Evolutionary conservation across 805 yeast species (phyloP), one percentile per base, ranked within the genome.

Genomic region (Komagataella ulmi): DNA sequence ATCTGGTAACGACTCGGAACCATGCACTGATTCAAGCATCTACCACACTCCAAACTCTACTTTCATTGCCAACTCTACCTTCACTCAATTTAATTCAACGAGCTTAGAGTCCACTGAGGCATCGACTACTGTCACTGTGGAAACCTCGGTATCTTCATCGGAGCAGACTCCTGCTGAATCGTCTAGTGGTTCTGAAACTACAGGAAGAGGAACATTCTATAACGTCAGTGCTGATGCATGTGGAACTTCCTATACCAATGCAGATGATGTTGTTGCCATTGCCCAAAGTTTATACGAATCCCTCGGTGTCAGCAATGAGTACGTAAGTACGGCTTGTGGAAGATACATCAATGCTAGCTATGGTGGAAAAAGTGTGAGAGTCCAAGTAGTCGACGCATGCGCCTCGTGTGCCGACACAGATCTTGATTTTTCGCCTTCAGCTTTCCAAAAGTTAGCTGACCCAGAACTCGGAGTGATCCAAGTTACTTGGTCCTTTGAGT

Each of bases 361-460:
- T 58, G 60, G 65, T 50, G 78, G 77, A 24, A 76, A 75, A 47
- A 67, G 77, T 17, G 79, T 77, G 48, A 68, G 64, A 24, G 83
- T 77, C 45, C 73, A 70, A 30, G 80, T 77, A 48, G 79, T 74
- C 19, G 83, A 78, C 61, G 64, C 77, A 17, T 79, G 83, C 60
- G 74, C 59, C 46, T 78, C 75, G 1, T 78, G 83, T 56, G 56
- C 63, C 44, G 65, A 66, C 21, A 52, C 65, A 51, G 78, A 75
- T 57, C 66, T 78, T 52, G 82, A 79, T 59, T 71, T 78, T 50
- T 75, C 81, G 10, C 79, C 80, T n/a, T 50, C 71, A 47, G 83
- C 82, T 3, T 78, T 79, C 54, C 45, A 59, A 6, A 54, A 69
- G 52, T 62, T 78, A 51, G 81, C 80, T 14, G 75, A 71, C 57